Percentiles rank a stretch among this genome's conserved stretches.
These are phyloP conservation scores for Paratinospora sagittata DNA, from an alignment of 164 flowering plant genomes.

Conservation along the genomic window DNA sequence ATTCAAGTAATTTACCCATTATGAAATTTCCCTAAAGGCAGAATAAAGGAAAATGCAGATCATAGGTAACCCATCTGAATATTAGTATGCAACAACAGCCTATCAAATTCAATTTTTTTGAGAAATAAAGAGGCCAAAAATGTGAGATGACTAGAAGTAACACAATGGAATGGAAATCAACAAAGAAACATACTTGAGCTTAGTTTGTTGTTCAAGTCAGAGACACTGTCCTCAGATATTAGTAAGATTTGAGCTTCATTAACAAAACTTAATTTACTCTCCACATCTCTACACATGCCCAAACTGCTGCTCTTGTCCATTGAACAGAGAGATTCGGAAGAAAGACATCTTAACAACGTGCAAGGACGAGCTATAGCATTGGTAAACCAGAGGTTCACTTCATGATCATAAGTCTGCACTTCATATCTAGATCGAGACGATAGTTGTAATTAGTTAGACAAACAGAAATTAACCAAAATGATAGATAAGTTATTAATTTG, in stretches of 20 bases:
- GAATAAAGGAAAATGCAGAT: not conserved
- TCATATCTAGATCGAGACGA: conserved; percentile 42
- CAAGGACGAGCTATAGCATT: conserved; percentile 74
- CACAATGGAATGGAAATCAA: not conserved
- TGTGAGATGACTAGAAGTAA: not conserved
- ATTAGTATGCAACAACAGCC: not conserved
- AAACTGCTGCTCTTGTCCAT: conserved; percentile 21
- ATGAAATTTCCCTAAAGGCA: not conserved
- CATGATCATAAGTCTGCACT: conserved; percentile 43
- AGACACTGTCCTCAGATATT: conserved; percentile 71
- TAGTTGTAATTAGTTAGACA: not conserved
- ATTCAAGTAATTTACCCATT: too few relatives aligned
- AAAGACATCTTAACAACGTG: conserved; percentile 43
- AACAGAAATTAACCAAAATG: not conserved
- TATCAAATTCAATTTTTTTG: not conserved
- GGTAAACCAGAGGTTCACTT: conserved; percentile 71
- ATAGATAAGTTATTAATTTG: not conserved
- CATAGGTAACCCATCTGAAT: not conserved
- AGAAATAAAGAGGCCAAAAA: not conserved
- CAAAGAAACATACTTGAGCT: conserved; percentile 46
- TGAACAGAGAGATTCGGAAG: conserved; percentile 21
- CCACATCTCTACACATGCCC: conserved; percentile 51
- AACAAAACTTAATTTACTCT: conserved; percentile 55
- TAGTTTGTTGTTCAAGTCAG: conserved; percentile 64
- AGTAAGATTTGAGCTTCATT: conserved; percentile 90